Percentiles rank a stretch among this genome's conserved stretches.
Conservation (phyloP, 805 yeast species). For the Yarrowia osloensis region DNA sequence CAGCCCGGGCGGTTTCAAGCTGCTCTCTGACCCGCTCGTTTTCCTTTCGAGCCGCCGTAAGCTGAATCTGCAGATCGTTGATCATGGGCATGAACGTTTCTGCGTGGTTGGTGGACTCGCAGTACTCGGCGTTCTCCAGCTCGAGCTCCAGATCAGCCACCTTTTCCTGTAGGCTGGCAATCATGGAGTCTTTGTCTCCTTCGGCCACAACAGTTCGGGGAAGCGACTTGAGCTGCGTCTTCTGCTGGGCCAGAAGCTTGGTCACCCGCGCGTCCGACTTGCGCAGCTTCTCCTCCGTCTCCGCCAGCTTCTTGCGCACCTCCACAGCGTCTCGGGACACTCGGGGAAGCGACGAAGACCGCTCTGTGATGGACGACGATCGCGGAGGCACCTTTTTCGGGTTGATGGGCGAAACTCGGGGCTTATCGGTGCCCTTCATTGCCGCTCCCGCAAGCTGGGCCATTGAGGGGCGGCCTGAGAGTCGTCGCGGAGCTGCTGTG, state of each 20-base stretch:
- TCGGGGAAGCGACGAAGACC: constrained; percentile 4
- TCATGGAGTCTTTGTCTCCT: constrained; percentile 18
- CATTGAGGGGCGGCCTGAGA: background rate
- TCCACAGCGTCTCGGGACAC: background rate
- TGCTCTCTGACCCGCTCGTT: constrained; percentile 14
- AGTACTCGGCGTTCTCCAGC: constrained; percentile 21
- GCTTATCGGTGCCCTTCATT: background rate
- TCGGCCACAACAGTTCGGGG: background rate
- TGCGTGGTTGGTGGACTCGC: constrained; percentile 19
- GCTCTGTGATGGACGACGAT: background rate
- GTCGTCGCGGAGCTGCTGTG: background rate
- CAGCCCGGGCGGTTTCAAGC: background rate
- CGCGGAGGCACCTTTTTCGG: constrained; percentile 23
- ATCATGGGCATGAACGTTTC: constrained; percentile 22
- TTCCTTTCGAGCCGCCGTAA: constrained; percentile 16
- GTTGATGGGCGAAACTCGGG: background rate
- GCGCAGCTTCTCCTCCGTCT: constrained; percentile 6
- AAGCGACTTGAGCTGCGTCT: constrained; percentile 12
- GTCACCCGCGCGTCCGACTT: background rate
- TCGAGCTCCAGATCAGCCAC: constrained; percentile 29
- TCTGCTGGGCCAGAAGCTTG: constrained; percentile 22
- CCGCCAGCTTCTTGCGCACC: background rate
- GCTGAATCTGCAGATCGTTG: constrained; percentile 22
- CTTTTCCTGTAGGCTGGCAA: constrained; percentile 14
- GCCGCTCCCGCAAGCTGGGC: background rate